phyloP scores from a whole-genome alignment of 148 eudicot species.

The Persicaria maculosa region DNA sequence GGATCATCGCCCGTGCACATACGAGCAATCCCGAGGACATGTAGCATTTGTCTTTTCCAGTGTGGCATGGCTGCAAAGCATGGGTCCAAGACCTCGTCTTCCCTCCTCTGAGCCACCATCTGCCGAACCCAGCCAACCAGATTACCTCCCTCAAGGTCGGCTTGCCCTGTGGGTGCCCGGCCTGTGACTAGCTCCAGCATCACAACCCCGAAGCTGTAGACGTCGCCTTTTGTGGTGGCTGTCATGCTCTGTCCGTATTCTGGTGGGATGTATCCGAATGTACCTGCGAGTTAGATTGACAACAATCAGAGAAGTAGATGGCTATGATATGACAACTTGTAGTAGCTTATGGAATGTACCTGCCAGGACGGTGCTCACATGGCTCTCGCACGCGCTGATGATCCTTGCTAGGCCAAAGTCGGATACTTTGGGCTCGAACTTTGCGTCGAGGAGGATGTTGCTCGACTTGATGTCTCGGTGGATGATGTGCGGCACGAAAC shows the following conservation, averaged over 20 bases:
- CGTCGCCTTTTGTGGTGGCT: slow-evolving; percentile 76
- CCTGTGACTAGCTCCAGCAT: slow-evolving; percentile 90
- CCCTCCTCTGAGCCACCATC: slow-evolving; percentile 48
- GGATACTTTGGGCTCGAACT: slow-evolving; percentile 76
- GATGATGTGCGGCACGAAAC: slow-evolving; percentile 87
- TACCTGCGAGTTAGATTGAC: slow-evolving; percentile 45
- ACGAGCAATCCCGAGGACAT: slow-evolving; percentile 59
- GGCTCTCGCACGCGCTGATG: slow-evolving; percentile 94
- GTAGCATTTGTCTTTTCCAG: slow-evolving; percentile 57
- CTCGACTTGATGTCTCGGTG: slow-evolving; percentile 92
- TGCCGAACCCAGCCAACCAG: slow-evolving; percentile 91
- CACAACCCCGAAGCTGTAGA: slow-evolving; percentile 92
- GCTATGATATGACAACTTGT: no score
- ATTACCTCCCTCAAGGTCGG: slow-evolving; percentile 84
- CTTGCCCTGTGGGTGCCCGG: slow-evolving; percentile 72
- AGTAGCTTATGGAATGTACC: slow-evolving; percentile 36
- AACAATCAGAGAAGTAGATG: no score
- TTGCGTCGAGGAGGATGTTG: slow-evolving; percentile 65
- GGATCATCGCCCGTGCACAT: slow-evolving; percentile 74
- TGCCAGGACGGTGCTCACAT: slow-evolving; percentile 75
- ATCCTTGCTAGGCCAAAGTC: slow-evolving; percentile 90
- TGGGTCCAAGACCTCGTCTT: slow-evolving; percentile 54
- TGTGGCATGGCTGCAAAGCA: slow-evolving; percentile 22
- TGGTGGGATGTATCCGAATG: slow-evolving; percentile 91
- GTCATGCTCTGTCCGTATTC: slow-evolving; percentile 88